These are phyloP conservation scores for Saccharomycopsis sp. DNA, from an alignment of 805 yeast species.

Conservation along the genomic window DNA sequence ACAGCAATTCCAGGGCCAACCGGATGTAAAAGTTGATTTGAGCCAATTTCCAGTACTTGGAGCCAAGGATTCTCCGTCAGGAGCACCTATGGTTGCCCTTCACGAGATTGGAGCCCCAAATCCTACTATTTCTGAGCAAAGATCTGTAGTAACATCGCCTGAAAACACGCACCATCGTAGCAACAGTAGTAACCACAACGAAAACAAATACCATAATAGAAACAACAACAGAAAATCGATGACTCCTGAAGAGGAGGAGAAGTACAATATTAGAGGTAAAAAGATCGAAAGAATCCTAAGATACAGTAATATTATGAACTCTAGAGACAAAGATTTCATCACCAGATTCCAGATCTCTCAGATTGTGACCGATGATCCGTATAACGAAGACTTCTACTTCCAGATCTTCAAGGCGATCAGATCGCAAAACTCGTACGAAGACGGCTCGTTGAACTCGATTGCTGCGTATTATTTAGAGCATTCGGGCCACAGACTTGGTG, in stretches of 20 bases:
- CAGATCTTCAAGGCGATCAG: slow-evolving; percentile 82
- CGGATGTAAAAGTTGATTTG: slow-evolving; percentile 20
- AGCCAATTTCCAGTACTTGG: slow-evolving; percentile 18
- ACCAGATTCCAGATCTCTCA: slow-evolving; percentile 92
- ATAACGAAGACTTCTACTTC: slow-evolving; percentile 91
- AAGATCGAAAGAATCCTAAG: slow-evolving; percentile 69
- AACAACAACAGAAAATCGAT: slow-evolving; percentile 27
- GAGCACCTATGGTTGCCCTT: slow-evolving; percentile 24
- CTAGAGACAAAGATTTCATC: slow-evolving; percentile 92
- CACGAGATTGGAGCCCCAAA: too few species aligned
- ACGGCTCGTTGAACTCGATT: slow-evolving; percentile 64
- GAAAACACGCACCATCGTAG: slow-evolving; percentile 13
- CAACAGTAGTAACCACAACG: slow-evolving; percentile 9
- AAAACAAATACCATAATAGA: slow-evolving; percentile 13
- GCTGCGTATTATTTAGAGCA: slow-evolving; percentile 89
- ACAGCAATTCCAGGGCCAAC: slow-evolving; percentile 17
- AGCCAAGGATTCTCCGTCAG: slow-evolving; percentile 23
- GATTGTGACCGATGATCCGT: slow-evolving; percentile 94
- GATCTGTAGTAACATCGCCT: slow-evolving; percentile 17
- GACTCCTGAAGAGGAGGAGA: slow-evolving; percentile 68
- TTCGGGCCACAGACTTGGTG: slow-evolving; percentile 86
- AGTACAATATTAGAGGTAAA: slow-evolving; percentile 60
- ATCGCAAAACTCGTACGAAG: slow-evolving; percentile 42
- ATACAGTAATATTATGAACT: slow-evolving; percentile 92
- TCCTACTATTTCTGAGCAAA: too few species aligned